Percentiles rank a stretch among this genome's conserved stretches.
These are phyloP conservation scores for Hydrangea macrophylla DNA, from an alignment of 148 eudicot genomes.

Conservation along the genomic window DNA sequence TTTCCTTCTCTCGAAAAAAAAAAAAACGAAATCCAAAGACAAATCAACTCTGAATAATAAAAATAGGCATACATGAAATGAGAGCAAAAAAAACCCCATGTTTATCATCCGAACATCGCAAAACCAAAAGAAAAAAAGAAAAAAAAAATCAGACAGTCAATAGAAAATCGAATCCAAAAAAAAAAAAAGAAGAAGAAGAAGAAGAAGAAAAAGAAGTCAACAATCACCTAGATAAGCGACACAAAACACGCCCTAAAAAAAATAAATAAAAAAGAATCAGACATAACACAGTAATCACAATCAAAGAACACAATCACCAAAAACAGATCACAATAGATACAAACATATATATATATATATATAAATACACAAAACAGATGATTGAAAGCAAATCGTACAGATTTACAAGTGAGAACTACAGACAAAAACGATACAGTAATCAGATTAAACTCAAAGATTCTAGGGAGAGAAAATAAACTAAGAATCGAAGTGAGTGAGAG, in stretches of 20 bases:
- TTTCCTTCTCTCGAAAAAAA: too few species aligned
- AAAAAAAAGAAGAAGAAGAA: not conserved
- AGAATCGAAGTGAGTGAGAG: too few species aligned
- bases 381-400: not conserved
- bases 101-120: not conserved
- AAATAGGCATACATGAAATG: not conserved
- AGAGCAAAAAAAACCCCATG: not conserved
- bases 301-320: too few species aligned
- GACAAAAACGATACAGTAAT: not conserved
- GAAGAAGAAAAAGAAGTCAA: not conserved
- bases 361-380: too few species aligned
- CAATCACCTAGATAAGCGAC: not conserved
- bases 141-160: not conserved
- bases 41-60: not conserved
- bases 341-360: too few species aligned
- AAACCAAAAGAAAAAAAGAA: too few species aligned
- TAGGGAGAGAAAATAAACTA: too few species aligned
- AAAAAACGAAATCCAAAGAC: not conserved
- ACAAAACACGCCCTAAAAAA: not conserved
- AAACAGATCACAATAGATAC: not conserved
- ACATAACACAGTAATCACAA: too few species aligned
- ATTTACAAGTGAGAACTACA: too few species aligned
- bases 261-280: too few species aligned
- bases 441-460: too few species aligned
- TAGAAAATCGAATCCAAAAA: not conserved